Evolutionary conservation across 1,284 basidiomycete species (phyloP).

Genomic region (Peniophora sp.): DNA sequence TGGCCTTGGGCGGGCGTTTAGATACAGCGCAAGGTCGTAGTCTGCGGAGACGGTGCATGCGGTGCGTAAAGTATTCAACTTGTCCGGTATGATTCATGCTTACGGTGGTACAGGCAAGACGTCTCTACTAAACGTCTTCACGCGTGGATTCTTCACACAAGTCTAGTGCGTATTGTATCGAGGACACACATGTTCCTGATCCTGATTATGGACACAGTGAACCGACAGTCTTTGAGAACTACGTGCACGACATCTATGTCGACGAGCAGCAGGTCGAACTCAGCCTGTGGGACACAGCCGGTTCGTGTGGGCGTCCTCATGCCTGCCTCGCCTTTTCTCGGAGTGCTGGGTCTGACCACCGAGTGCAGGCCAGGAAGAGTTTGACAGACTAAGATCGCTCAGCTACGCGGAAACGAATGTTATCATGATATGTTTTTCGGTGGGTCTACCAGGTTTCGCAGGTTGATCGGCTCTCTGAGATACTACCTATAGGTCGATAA

Average conservation of each 20-base stretch:
- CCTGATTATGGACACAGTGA: conserved; percentile 29
- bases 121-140: conserved; percentile 78
- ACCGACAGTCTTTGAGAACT: conserved; percentile 91
- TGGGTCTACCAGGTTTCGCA: conserved; percentile 25
- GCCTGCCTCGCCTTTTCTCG: not conserved
- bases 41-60: conserved; percentile 90
- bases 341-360: not conserved
- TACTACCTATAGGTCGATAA: conserved; percentile 55
- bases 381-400: conserved; percentile 84
- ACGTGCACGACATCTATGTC: conserved; percentile 78
- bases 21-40: conserved; percentile 68
- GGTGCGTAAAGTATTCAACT: conserved; percentile 36
- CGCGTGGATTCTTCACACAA: conserved; percentile 81
- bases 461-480: conserved; percentile 1
- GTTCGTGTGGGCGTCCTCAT: conserved; percentile 35
- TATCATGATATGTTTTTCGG: conserved; percentile 91
- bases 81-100: not conserved
- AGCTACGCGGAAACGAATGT: conserved; percentile 95
- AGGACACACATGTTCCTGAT: not conserved
- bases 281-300: conserved; percentile 95
- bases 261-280: conserved; percentile 84
- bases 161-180: conserved; percentile 59
- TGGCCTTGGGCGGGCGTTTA: conserved; percentile 13
- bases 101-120: conserved; percentile 51
- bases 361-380: conserved; percentile 87